Evolutionary conservation across 345 rosid species (phyloP).

Genomic region (Triadica sebifera): DNA sequence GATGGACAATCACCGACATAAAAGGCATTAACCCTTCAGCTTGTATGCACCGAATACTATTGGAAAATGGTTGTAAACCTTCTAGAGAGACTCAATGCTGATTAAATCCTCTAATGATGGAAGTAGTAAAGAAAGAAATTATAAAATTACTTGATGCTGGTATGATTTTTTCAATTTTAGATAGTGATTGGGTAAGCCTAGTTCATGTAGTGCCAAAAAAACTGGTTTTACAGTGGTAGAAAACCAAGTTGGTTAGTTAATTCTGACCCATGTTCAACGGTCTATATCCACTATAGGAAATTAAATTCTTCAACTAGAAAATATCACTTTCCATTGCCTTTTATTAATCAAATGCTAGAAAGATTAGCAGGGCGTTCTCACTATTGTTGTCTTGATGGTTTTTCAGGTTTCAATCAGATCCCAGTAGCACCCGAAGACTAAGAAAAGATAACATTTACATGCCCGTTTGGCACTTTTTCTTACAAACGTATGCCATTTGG

Average conservation of each 20-base stretch:
- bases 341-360: neutral
- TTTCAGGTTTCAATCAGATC: neutral
- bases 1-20: neutral
- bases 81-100: neutral
- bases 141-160: neutral
- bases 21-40: neutral
- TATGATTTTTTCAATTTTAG: neutral
- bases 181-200: neutral
- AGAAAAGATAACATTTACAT: neutral
- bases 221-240: neutral
- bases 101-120: neutral
- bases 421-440: neutral
- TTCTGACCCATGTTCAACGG: neutral
- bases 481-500: neutral
- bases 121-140: neutral
- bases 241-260: too few relatives aligned
- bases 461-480: neutral
- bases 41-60: neutral
- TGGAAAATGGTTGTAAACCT: neutral
- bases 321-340: neutral
- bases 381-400: conserved; percentile 4
- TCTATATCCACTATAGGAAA: neutral
- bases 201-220: neutral
- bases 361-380: neutral
- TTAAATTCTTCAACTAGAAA: neutral